phyloP scores from a whole-genome alignment of 345 rosid species.

The Lumnitzera littorea region DNA sequence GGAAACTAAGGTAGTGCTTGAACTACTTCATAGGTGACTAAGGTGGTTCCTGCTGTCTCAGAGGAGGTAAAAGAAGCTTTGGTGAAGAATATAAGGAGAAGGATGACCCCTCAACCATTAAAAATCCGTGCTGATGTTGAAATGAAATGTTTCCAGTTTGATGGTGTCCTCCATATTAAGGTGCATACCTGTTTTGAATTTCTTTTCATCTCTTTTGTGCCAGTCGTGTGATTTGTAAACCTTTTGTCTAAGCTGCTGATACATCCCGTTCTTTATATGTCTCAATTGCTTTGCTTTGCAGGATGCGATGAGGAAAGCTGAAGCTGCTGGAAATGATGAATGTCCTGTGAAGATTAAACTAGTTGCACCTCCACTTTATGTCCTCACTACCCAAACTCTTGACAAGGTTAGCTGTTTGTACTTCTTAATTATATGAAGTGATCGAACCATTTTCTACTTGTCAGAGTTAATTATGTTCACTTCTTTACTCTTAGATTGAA shows the following conservation, averaged over 20 bases:
- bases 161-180: conserved; percentile 97
- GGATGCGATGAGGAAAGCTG: conserved; percentile 97
- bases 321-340: conserved; percentile 80
- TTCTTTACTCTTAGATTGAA: no score
- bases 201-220: background rate
- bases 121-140: conserved; percentile 95
- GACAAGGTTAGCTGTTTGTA: conserved; percentile 61
- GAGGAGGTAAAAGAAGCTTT: conserved; percentile 86
- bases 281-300: conserved; percentile 20
- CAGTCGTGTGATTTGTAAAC: background rate
- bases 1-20: conserved; percentile 1
- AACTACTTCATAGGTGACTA: conserved; percentile 44
- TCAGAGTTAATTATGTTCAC: no score
- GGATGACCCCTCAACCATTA: conserved; percentile 97
- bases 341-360: conserved; percentile 95
- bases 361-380: conserved; percentile 97
- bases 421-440: background rate
- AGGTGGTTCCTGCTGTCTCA: conserved; percentile 75
- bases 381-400: conserved; percentile 93
- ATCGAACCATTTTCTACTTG: no score
- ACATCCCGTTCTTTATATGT: background rate
- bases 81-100: conserved; percentile 76
- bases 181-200: conserved; percentile 18
- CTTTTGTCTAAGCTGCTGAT: background rate
- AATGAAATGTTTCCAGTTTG: conserved; percentile 96